These are phyloP conservation scores for Dendryphion nanum DNA, from an alignment of 2,329 filamentous ascomycete genomes.

Conservation along the genomic window DNA sequence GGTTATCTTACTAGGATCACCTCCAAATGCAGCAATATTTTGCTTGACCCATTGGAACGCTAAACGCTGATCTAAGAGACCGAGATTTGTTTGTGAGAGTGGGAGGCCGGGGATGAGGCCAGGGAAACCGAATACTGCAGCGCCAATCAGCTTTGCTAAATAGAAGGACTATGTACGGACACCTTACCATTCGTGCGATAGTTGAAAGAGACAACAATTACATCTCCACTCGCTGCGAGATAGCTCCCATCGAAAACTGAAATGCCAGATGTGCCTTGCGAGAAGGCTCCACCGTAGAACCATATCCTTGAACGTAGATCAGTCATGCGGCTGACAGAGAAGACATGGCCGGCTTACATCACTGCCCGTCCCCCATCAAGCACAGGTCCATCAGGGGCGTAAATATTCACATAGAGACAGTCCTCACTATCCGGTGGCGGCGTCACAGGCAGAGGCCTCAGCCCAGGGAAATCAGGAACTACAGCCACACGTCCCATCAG, in stretches of 20 bases:
- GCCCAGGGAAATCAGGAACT: neutral
- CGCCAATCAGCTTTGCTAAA: too few relatives aligned
- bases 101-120: slow-evolving; percentile 11
- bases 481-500: too few relatives aligned
- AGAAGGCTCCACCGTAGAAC: slow-evolving; percentile 7
- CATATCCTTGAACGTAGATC: too few relatives aligned
- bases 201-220: slow-evolving; percentile 8
- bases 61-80: slow-evolving; percentile 26
- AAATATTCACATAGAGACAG: slow-evolving; percentile 7
- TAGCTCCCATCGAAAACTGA: neutral
- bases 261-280: neutral
- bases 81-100: slow-evolving; percentile 18
- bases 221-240: neutral
- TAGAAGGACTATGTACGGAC: too few relatives aligned
- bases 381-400: slow-evolving; percentile 1
- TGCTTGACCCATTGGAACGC: slow-evolving; percentile 29
- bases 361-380: slow-evolving; percentile 4
- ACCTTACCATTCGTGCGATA: slow-evolving; percentile 26
- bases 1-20: slow-evolving; percentile 25
- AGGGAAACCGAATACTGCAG: too few relatives aligned
- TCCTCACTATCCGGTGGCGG: slow-evolving; percentile 7
- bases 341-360: too few relatives aligned
- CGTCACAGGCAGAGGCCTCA: neutral
- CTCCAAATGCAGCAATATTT: slow-evolving; percentile 27
- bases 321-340: too few relatives aligned